Percentiles rank a stretch among this genome's conserved stretches.
phyloP scores from a whole-genome alignment of 495 filamentous ascomycete genomes.

The Talaromyces liani region DNA sequence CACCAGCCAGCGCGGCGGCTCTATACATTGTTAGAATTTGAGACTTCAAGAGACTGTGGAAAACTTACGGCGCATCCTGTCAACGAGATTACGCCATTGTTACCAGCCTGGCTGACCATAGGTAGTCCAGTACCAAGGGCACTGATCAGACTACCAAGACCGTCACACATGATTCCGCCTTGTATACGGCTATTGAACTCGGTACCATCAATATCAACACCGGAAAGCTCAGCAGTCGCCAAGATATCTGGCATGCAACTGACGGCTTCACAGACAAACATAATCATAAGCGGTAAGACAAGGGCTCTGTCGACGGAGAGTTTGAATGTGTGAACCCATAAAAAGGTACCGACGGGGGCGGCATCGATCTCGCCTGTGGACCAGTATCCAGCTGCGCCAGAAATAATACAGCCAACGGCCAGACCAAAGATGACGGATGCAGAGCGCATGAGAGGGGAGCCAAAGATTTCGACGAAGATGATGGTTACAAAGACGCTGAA shows the following conservation, averaged over 20 bases:
- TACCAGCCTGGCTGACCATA: slow-evolving; percentile 68
- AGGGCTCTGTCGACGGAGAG: slow-evolving; percentile 71
- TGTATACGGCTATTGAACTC: slow-evolving; percentile 79
- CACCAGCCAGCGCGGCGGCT: slow-evolving; percentile 41
- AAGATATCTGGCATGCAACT: slow-evolving; percentile 82
- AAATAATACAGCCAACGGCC: slow-evolving; percentile 73
- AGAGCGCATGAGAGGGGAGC: slow-evolving; percentile 61
- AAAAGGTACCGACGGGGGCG: slow-evolving; percentile 64
- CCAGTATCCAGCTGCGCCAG: slow-evolving; percentile 72
- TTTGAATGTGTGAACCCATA: slow-evolving; percentile 80
- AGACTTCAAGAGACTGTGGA: slow-evolving; percentile 9
- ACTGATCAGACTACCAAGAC: slow-evolving; percentile 67
- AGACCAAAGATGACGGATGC: slow-evolving; percentile 70
- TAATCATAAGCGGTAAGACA: slow-evolving; percentile 60
- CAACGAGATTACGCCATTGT: slow-evolving; percentile 79
- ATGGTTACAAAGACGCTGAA: slow-evolving; percentile 81
- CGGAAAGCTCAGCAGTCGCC: slow-evolving; percentile 66
- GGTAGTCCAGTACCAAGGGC: slow-evolving; percentile 70
- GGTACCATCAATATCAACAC: slow-evolving; percentile 68
- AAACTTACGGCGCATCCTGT: slow-evolving; percentile 64
- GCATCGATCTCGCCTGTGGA: slow-evolving; percentile 54
- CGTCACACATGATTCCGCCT: slow-evolving; percentile 75
- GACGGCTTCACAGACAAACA: slow-evolving; percentile 55
- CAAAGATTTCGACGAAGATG: slow-evolving; percentile 69
- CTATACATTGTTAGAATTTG: slow-evolving; percentile 7